These are phyloP conservation scores for Diaporthe nobilis DNA, from an alignment of 2,329 filamentous ascomycete species.

Conservation along the genomic window DNA sequence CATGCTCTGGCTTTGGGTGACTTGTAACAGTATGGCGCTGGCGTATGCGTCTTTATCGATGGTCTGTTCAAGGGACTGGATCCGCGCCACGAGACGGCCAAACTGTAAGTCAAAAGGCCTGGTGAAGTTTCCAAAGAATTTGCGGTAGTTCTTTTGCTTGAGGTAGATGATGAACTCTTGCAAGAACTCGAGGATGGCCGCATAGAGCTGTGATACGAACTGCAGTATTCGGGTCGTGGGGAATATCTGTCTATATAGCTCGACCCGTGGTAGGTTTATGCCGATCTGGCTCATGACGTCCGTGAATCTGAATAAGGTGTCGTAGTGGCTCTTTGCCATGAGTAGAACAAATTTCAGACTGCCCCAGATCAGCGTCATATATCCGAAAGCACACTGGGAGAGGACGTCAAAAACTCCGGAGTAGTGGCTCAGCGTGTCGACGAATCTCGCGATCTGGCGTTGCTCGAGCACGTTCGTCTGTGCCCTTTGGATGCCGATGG, in stretches of 20 bases:
- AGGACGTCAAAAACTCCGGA: constrained; percentile 48
- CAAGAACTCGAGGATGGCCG: constrained; percentile 47
- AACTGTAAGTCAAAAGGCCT: constrained; percentile 43
- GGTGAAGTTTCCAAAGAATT: constrained; percentile 22
- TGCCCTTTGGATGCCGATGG: constrained; percentile 37
- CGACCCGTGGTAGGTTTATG: constrained; percentile 45
- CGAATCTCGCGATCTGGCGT: constrained; percentile 43
- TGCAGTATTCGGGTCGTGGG: constrained; percentile 48
- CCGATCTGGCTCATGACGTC: constrained; percentile 48
- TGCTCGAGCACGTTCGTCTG: constrained; percentile 40
- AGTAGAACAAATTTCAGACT: constrained; percentile 43
- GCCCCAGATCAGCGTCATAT: constrained; percentile 48
- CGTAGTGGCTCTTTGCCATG: constrained; percentile 47
- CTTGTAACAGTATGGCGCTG: constrained; percentile 41
- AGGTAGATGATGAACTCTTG: constrained; percentile 44
- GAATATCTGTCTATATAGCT: constrained; percentile 44
- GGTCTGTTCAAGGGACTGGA: constrained; percentile 39
- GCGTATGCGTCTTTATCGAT: constrained; percentile 43
- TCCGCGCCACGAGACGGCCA: constrained; percentile 42
- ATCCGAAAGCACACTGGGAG: constrained; percentile 46
- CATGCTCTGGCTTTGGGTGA: constrained; percentile 41
- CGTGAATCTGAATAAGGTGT: constrained; percentile 45
- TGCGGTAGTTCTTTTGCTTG: constrained; percentile 40
- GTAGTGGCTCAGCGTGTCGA: constrained; percentile 46
- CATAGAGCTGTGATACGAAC: constrained; percentile 47